phyloP scores from a whole-genome alignment of 2,329 filamentous ascomycete species.

The Penicillium sp. region DNA sequence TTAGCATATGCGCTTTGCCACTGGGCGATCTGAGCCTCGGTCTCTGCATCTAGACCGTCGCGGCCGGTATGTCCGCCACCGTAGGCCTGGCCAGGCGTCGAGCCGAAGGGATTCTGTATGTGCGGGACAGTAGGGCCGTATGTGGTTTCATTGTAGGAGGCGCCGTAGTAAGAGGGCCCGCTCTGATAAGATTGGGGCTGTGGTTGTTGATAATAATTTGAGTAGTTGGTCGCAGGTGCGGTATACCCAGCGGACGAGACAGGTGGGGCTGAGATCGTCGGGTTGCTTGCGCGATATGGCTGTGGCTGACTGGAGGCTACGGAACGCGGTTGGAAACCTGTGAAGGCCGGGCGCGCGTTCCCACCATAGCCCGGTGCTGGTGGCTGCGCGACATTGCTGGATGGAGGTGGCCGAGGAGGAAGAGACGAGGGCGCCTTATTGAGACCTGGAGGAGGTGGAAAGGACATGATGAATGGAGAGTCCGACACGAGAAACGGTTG shows the following conservation, averaged over 20 bases:
- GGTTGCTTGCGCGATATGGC: conserved; percentile 39
- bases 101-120: conserved; percentile 78
- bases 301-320: conserved; percentile 50
- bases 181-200: conserved; percentile 32
- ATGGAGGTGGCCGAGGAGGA: conserved; percentile 72
- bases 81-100: conserved; percentile 37
- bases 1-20: conserved; percentile 88
- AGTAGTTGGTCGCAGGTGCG: conserved; percentile 43
- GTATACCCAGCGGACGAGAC: conserved; percentile 35
- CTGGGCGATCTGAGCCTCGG: conserved; percentile 87
- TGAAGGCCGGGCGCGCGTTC: conserved; percentile 44
- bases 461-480: conserved; percentile 67
- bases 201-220: conserved; percentile 44
- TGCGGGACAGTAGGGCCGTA: conserved; percentile 58
- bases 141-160: not conserved
- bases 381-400: conserved; percentile 36
- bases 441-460: conserved; percentile 80
- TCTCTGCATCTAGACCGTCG: conserved; percentile 66
- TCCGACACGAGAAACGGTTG: conserved; percentile 35
- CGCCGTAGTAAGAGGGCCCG: conserved; percentile 47
- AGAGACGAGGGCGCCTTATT: conserved; percentile 60
- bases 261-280: conserved; percentile 38
- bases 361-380: conserved; percentile 45
- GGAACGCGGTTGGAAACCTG: conserved; percentile 60
- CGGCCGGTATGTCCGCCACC: conserved; percentile 29